Percentiles rank a stretch among this genome's conserved stretches.
Conservation (phyloP, 129 eudicot species). For the Scalesia atractyloides region DNA sequence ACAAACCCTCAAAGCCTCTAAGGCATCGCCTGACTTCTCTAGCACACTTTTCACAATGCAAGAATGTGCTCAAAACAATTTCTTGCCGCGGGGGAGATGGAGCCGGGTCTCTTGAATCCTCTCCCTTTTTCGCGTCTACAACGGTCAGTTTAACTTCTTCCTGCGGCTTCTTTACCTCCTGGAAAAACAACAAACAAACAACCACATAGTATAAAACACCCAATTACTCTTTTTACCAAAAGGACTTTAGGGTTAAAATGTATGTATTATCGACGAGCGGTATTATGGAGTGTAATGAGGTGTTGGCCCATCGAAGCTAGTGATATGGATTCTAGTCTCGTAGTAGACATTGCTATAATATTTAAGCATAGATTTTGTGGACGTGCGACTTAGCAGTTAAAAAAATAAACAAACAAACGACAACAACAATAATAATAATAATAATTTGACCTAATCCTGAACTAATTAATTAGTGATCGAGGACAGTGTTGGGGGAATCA, state of each 20-base stretch:
- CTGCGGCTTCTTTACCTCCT: constrained; percentile 26
- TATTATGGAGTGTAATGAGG: too few relatives aligned
- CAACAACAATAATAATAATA: too few relatives aligned
- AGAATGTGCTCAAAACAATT: constrained; percentile 53
- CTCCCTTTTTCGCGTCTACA: constrained; percentile 28
- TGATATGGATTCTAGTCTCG: too few relatives aligned
- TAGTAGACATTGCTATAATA: too few relatives aligned
- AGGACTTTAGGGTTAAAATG: background rate
- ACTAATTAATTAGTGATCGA: too few relatives aligned
- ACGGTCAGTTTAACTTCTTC: constrained; percentile 27
- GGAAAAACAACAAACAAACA: constrained; percentile 13
- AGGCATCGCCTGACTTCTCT: constrained; percentile 58
- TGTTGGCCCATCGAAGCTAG: too few relatives aligned
- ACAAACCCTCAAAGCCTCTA: constrained; percentile 60
- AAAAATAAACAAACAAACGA: too few relatives aligned
- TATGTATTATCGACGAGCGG: constrained; percentile 40
- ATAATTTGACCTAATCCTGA: too few relatives aligned
- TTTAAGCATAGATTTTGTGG: too few relatives aligned
- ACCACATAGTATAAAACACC: background rate
- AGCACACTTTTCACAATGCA: constrained; percentile 88
- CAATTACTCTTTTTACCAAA: background rate
- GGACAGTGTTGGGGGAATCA: too few relatives aligned
- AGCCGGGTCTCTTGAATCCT: constrained; percentile 17
- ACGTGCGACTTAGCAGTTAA: too few relatives aligned
- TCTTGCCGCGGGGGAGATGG: constrained; percentile 34